These are phyloP conservation scores for Blumeria hordei DNA, from an alignment of 2,329 filamentous ascomycete species.

Conservation along the genomic window DNA sequence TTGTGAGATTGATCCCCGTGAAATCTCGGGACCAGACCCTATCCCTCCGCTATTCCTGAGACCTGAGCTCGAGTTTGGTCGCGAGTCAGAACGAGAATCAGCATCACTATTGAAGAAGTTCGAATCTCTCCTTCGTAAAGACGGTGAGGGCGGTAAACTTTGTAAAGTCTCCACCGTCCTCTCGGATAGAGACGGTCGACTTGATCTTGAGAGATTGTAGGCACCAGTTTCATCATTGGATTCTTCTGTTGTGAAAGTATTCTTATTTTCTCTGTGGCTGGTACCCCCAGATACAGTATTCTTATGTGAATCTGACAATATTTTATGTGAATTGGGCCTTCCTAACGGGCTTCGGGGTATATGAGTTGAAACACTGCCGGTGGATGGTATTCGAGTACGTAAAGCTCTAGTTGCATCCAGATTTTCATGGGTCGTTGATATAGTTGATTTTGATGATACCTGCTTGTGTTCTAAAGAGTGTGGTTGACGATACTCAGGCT, in stretches of 20 bases:
- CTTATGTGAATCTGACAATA: not conserved
- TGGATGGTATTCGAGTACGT: not conserved
- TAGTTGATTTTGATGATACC: not conserved
- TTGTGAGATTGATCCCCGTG: constrained; percentile 20
- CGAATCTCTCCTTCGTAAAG: constrained; percentile 37
- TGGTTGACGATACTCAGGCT: constrained; percentile 11
- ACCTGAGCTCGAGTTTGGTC: constrained; percentile 29
- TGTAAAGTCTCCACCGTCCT: constrained; percentile 69
- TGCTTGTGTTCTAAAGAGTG: constrained; percentile 7
- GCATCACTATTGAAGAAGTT: constrained; percentile 44
- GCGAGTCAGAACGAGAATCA: constrained; percentile 24
- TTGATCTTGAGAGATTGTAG: constrained; percentile 3
- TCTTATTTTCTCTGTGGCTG: not conserved
- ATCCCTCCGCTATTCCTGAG: constrained; percentile 14
- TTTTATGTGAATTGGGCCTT: not conserved
- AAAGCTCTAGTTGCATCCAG: not conserved
- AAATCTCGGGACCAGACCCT: constrained; percentile 15
- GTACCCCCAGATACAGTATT: no score
- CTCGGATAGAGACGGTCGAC: constrained; percentile 43
- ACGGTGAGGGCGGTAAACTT: constrained; percentile 54
- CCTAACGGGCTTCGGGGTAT: no score
- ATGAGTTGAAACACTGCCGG: not conserved
- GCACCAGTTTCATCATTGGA: not conserved
- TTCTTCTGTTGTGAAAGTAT: not conserved
- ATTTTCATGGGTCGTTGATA: not conserved